Evolutionary conservation across 2,329 filamentous ascomycete genomes (phyloP).

Genomic region (Penicillium sp.): DNA sequence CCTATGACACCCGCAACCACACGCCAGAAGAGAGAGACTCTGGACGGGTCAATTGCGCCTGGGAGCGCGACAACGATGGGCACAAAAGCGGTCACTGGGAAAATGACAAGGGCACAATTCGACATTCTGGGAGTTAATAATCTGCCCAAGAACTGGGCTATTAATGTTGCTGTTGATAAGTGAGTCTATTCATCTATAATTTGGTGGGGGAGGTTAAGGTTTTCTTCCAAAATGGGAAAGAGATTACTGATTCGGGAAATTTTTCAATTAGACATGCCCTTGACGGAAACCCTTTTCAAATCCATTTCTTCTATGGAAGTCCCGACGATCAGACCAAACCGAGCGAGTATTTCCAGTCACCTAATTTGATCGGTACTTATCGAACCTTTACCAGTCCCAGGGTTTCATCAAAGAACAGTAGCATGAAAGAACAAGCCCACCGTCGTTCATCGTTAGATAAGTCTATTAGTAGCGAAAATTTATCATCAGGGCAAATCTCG

Average conservation of each 20-base stretch:
- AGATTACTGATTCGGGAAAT: slow-evolving; percentile 27
- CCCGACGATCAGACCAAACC: slow-evolving; percentile 25
- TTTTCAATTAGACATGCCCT: slow-evolving; percentile 38
- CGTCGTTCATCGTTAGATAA: not conserved
- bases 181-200: slow-evolving; percentile 5
- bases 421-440: not conserved
- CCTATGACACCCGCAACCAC: not conserved
- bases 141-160: slow-evolving; percentile 56
- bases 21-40: not conserved
- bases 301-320: slow-evolving; percentile 66
- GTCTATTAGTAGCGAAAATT: not conserved
- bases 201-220: not conserved
- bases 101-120: slow-evolving; percentile 16
- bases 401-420: not conserved
- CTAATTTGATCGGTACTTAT: slow-evolving; percentile 60
- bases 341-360: slow-evolving; percentile 42
- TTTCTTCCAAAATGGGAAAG: slow-evolving; percentile 37
- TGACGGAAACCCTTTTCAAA: slow-evolving; percentile 55
- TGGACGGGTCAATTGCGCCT: not conserved
- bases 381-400: slow-evolving; percentile 45
- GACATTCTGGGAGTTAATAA: slow-evolving; percentile 25
- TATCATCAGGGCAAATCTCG: slow-evolving; percentile 14
- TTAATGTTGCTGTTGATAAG: slow-evolving; percentile 56
- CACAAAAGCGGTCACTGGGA: slow-evolving; percentile 3
- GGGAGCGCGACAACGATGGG: not conserved